phyloP scores from a whole-genome alignment of 2,329 filamentous ascomycete species.

The Fusarium pseudoanthophilum region DNA sequence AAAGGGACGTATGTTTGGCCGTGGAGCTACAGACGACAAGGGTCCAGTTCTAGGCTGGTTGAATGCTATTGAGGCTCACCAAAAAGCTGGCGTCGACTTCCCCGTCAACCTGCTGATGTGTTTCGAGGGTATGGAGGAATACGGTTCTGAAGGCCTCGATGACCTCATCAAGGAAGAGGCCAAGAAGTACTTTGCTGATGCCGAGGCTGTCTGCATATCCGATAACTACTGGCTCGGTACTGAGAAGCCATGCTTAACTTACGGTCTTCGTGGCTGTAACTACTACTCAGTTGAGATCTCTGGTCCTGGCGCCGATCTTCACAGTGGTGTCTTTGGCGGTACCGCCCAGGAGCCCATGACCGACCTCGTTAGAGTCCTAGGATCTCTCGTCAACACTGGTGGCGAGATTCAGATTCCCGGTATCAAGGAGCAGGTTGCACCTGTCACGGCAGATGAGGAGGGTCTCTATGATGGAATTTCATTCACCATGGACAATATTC shows the following conservation, averaged over 20 bases:
- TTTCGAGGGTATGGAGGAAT: conserved; percentile 99
- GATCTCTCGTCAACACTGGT: conserved; percentile 84
- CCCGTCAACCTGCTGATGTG: conserved; percentile 99
- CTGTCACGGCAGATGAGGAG: conserved; percentile 87
- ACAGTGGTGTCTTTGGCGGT: conserved; percentile 96
- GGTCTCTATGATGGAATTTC: conserved; percentile 88
- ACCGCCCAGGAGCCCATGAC: conserved; percentile 99
- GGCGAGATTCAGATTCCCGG: conserved; percentile 97
- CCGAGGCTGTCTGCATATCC: conserved; percentile 96
- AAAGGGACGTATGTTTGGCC: conserved; percentile 94
- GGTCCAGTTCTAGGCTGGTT: conserved; percentile 97
- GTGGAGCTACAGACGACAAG: conserved; percentile 97
- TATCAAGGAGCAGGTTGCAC: conserved; percentile 91
- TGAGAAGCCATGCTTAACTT: conserved; percentile 97
- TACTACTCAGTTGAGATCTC: conserved; percentile 95
- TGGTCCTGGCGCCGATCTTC: conserved; percentile 91
- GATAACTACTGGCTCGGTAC: conserved; percentile 99
- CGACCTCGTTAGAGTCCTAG: conserved; percentile 85
- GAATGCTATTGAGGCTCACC: conserved; percentile 97
- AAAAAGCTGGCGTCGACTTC: conserved; percentile 93
- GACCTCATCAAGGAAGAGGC: conserved; percentile 93
- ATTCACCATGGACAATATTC: conserved; percentile 95
- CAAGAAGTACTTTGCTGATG: conserved; percentile 93
- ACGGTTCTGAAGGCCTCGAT: conserved; percentile 94
- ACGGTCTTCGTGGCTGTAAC: conserved; percentile 96